These are phyloP conservation scores for Phytophthora cactorum DNA, from an alignment of 352 stramenopile genomes.

Conservation along the genomic window DNA sequence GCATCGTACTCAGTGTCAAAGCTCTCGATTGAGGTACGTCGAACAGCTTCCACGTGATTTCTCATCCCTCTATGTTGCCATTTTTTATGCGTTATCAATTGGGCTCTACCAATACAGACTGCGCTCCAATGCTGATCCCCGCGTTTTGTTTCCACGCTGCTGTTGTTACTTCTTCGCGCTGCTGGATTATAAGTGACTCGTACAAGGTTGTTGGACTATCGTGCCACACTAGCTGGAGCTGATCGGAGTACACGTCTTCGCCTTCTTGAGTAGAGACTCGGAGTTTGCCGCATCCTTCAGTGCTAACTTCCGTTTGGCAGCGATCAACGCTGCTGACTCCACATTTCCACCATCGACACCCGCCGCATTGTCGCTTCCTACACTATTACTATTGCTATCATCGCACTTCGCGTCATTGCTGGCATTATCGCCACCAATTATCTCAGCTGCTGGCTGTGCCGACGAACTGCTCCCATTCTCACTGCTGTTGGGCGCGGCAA, in stretches of 20 bases:
- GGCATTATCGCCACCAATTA: constrained; percentile 7
- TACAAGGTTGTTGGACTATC: constrained; percentile 18
- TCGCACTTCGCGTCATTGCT: constrained; percentile 18
- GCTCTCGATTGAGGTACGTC: background rate
- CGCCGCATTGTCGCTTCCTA: constrained; percentile 18
- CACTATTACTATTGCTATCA: constrained; percentile 46
- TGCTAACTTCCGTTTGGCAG: constrained; percentile 70
- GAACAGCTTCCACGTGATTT: constrained; percentile 20
- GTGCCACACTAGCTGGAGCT: constrained; percentile 56
- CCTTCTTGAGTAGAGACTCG: constrained; percentile 75
- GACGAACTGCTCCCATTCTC: constrained; percentile 20
- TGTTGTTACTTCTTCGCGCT: constrained; percentile 31
- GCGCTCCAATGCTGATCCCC: constrained; percentile 26
- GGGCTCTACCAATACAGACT: constrained; percentile 40
- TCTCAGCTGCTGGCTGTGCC: constrained; percentile 7
- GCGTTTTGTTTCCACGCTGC: constrained; percentile 15
- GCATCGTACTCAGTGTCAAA: too few relatives aligned
- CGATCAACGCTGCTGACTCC: constrained; percentile 28
- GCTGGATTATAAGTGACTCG: constrained; percentile 31
- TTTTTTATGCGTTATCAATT: constrained; percentile 46
- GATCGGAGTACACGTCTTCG: constrained; percentile 74
- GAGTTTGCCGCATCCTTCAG: constrained; percentile 55
- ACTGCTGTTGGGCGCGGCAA: constrained; percentile 21
- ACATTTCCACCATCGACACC: constrained; percentile 17
- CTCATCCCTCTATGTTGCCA: constrained; percentile 45